A percentile compares a stretch with the other conserved stretches of the same genome.
phyloP scores from a whole-genome alignment of 2,329 filamentous ascomycete genomes.

The Aspergillus alliaceus region DNA sequence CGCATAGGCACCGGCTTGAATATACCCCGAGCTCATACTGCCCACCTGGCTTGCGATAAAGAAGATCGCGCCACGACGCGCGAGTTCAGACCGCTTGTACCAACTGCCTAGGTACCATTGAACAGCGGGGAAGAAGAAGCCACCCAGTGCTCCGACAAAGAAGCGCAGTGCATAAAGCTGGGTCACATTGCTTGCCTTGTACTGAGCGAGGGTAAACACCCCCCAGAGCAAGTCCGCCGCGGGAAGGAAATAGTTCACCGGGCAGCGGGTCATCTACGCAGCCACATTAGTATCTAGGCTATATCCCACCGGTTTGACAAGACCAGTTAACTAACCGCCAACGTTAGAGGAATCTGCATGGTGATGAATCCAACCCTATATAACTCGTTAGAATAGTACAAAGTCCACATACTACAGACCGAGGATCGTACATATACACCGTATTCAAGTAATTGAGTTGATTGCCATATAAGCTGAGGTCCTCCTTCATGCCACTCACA shows the following conservation, averaged over 20 bases:
- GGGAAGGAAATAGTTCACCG: constrained; percentile 2
- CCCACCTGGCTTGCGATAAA: constrained; percentile 24
- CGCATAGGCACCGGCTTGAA: constrained; percentile 23
- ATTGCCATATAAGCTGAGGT: constrained; percentile 20
- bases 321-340: neutral
- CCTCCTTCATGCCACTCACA: constrained; percentile 25
- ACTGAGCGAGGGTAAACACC: neutral
- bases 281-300: neutral
- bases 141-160: constrained; percentile 34
- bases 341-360: constrained; percentile 1
- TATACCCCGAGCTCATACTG: constrained; percentile 24
- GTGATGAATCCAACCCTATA: constrained; percentile 5
- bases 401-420: too few relatives aligned
- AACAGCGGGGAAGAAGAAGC: constrained; percentile 31
- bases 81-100: constrained; percentile 23
- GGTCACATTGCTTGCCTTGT: constrained; percentile 15
- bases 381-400: neutral
- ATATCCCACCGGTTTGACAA: too few relatives aligned
- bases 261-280: constrained; percentile 1
- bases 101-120: constrained; percentile 25
- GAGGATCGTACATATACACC: neutral
- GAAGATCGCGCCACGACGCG: constrained; percentile 24
- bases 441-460: constrained; percentile 25
- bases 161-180: constrained; percentile 34
- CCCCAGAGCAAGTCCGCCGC: constrained; percentile 3